Evolutionary conservation across 139 green algal genomes (phyloP), one percentile per base, ranked within the genome.

Genomic region (Picochlorum sp.): DNA sequence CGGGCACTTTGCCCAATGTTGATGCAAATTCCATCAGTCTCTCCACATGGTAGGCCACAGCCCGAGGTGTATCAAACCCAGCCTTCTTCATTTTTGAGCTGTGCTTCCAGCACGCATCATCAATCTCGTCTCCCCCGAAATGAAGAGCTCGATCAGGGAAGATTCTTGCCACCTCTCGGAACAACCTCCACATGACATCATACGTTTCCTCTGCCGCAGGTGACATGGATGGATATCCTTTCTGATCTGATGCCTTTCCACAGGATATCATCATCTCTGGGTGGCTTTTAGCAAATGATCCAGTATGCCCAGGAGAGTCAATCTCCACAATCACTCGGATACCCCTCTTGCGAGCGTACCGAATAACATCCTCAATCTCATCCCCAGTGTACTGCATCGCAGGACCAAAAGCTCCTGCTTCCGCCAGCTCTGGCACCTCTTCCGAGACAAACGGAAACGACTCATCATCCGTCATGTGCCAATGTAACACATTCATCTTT

Each of bases 401-500:
- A 14, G 23, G n/a, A 38, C 84, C 65, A 37, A 88, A 64, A 3
- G 65, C 51, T 20, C 4, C 41, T 9, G 83, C 51, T 45, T 80
- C 74, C 1, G 32, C 68, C 41, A 79, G 77, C 18, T 67, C 74
- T 28, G 70, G 76, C 9, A 37, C 21, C 4, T 21, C 46, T 3
- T 52, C 14, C 32, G 81, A 63, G 30, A 45, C 24, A 47, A 59
- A 77, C 4, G 72, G 65, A 50, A 81, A 84, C 56, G 68, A 73
- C 72, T 74, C 21, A 60, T 85, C 76, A 50, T 87, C 81, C 10
- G 74, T 68, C 4, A 80, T 66, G 64, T 87, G 81, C 80, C 80
- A 87, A 68, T 87, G 81, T 46, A 87, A 68, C 14, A 78, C 68
- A 61, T 89, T 89, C 47, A 87, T 44, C 62, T 87, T 87, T 20